Percentiles rank a stretch among this genome's conserved stretches.
phyloP scores from a whole-genome alignment of 2,329 filamentous ascomycete genomes.

The Penicillium sp. region DNA sequence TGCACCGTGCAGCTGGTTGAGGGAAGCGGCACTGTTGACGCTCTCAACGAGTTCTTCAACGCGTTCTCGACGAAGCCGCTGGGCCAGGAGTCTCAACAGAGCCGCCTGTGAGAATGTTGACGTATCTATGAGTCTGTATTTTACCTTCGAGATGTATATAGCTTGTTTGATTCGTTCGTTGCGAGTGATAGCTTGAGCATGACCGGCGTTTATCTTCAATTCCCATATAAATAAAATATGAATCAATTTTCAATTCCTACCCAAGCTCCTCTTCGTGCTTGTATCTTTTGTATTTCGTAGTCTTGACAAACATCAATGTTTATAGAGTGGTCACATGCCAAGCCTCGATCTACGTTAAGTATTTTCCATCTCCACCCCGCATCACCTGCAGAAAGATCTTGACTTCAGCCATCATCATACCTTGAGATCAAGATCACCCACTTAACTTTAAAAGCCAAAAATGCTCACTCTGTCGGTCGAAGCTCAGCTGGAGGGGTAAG shows the following conservation, averaged over 20 bases:
- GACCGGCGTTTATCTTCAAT: constrained; percentile 27
- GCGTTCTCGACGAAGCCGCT: constrained; percentile 64
- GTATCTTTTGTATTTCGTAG: background rate
- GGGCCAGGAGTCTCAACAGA: constrained; percentile 36
- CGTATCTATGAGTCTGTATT: constrained; percentile 16
- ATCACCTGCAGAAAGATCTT: constrained; percentile 16
- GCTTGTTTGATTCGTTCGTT: constrained; percentile 18
- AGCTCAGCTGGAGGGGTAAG: constrained; percentile 42
- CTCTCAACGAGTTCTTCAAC: constrained; percentile 78
- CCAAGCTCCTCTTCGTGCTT: background rate
- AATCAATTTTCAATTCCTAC: constrained; percentile 16
- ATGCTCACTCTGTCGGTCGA: constrained; percentile 44
- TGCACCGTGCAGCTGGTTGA: constrained; percentile 71
- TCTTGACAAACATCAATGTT: background rate
- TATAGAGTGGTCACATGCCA: constrained; percentile 22
- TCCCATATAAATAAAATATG: constrained; percentile 19
- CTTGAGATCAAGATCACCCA: constrained; percentile 6
- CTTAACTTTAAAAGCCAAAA: constrained; percentile 8
- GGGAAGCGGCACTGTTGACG: constrained; percentile 76
- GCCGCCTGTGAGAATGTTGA: constrained; percentile 32
- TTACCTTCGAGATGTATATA: constrained; percentile 23
- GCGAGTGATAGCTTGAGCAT: constrained; percentile 28
- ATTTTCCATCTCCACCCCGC: constrained; percentile 28
- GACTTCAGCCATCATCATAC: constrained; percentile 5
- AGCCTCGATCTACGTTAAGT: constrained; percentile 18